Base-by-base conservation (phyloP, 139 green algal genomes). In the Ettlia oleoabundans region DNA sequence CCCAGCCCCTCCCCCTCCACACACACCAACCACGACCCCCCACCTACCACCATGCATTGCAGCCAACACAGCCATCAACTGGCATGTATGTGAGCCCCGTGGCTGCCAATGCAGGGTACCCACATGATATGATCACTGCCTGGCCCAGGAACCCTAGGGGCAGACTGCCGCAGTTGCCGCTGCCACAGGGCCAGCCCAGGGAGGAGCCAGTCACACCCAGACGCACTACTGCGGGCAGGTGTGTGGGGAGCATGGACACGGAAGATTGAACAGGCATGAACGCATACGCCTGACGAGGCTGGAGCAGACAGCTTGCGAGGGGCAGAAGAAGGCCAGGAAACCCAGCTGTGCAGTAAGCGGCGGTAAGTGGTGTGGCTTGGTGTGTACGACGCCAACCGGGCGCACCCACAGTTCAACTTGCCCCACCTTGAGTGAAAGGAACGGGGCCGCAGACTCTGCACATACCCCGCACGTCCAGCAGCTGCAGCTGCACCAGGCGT, bases 111-210 rank as follows among this genome's bases (percentile, higher is more conserved):
- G n/a, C n/a, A n/a, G 30, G 42, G 18, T 65, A 9, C 55, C 9
- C 2, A 63, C 70, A 42, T 77, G 73, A 61, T 15, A 80, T 80
- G 53, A 81, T 81, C 51, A 70, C 61, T 2, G 75, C 58, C 75
- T 81, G 75, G 7, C 75, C 75, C 37, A 81, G 37, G 62, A 81
- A 72, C 28, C 75, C 75, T 24, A 81, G 58, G 1, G 75, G 75
- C 28, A 81, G 8, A 0, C 7, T 9, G 58, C 40, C 51, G 58
- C 75, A 81, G 58, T 70, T 70, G 38, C n/a, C 30, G 4, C 21
- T 33, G 28, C 38, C 32, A 37, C 58, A 81, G 4, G 32, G 18
- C 58, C 30, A 41, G 26, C 38, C 41, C 30, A 72, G 43, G 19
- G 58, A 61, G 55, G 75, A 61, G 40, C 75, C 58, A 30, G 66